Evolutionary conservation across 2,329 filamentous ascomycete species (phyloP), one percentile per base, ranked within the genome.

Genomic region (Nemania sp.): DNA sequence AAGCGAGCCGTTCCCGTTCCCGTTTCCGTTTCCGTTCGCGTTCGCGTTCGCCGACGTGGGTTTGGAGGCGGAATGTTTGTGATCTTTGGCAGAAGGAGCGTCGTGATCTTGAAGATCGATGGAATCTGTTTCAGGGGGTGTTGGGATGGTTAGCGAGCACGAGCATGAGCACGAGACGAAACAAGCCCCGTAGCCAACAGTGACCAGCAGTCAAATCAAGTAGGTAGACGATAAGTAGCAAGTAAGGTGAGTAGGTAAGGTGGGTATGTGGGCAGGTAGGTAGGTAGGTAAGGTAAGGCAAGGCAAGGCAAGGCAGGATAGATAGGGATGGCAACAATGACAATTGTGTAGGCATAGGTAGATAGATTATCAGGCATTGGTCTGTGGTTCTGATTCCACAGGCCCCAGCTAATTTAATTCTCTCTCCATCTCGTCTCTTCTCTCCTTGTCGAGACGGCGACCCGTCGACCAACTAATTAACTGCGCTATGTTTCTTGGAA

Each of bases 31-130:
- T 7, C 4, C 25, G 25, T 29, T 29, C 25, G n/a, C n/a, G n/a
- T n/a, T n/a, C n/a, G n/a, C n/a, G n/a, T n/a, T n/a, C n/a, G n/a
- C n/a, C n/a, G 82, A 77, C 63, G 83, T 79, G 66, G 78, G 64
- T 77, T 84, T 69, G 81, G 77, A 60, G 79, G 81, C 60, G 65
- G 81, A 77, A 67, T 80, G 84, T 67, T 83, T 80, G 76, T 96
- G 92, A 74, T 93, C 90, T 79, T 96, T 85, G 40, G 94, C 91
- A 47, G 93, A 95, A 35, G 92, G 92, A 60, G 89, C 82, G 72
- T 88, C 81, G 72, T 87, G 90, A 77, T 92, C 87, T 83, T 98
- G 95, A 54, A 98, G 87, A 79, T 98, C 95, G 78, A 97, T 90
- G 65, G 94, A 96, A 80, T 98, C 94, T 96, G 77, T 62, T 59